These are phyloP conservation scores for Draba incana DNA, from an alignment of 345 rosid species.

Conservation along the genomic window DNA sequence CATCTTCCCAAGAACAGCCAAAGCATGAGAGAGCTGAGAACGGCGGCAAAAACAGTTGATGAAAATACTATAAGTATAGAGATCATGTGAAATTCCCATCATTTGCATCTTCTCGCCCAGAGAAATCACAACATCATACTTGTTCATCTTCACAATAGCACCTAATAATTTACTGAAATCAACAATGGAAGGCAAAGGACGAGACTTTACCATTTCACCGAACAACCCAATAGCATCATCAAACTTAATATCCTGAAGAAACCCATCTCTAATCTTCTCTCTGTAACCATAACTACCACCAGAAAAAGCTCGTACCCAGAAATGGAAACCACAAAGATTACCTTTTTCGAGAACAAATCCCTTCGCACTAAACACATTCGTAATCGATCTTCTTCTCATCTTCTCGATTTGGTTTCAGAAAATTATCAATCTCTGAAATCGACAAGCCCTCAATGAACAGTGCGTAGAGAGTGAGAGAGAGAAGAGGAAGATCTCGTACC, in stretches of 20 bases:
- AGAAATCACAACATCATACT: constrained; percentile 2
- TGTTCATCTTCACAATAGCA: neutral
- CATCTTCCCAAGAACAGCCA: constrained; percentile 6
- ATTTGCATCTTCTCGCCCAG: constrained; percentile 1
- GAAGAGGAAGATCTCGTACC: no score
- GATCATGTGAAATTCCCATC: neutral
- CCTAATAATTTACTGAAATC: constrained; percentile 1
- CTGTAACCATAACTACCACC: neutral
- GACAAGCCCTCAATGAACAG: no score
- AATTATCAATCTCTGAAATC: no score
- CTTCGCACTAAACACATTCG: neutral
- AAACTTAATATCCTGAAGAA: neutral
- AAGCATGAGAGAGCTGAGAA: neutral
- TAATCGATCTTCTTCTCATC: no score
- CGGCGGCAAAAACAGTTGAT: constrained; percentile 5
- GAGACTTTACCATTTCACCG: constrained; percentile 13
- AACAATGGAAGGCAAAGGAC: constrained; percentile 9
- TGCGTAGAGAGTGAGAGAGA: no score
- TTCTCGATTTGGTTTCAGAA: no score
- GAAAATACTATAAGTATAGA: neutral
- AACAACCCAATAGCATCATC: constrained; percentile 11
- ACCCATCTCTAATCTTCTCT: neutral
- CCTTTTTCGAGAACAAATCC: neutral
- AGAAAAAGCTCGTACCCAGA: neutral
- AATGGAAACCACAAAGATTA: neutral